Evolutionary conservation across 2,329 filamentous ascomycete genomes (phyloP), one percentile per base, ranked within the genome.

Genomic region (Cryoendolithus antarcticus): DNA sequence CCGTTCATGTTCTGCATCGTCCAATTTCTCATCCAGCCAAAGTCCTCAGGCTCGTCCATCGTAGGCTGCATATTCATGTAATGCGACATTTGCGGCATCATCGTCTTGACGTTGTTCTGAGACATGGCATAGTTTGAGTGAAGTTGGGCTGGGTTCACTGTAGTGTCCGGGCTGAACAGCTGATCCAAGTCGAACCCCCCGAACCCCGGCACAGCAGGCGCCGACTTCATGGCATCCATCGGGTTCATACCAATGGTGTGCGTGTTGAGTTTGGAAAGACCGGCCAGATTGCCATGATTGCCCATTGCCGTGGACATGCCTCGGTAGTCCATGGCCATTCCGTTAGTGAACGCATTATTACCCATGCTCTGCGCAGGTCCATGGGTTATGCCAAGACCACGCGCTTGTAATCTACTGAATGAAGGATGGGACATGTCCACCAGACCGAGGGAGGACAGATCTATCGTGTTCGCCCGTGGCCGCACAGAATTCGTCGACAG

Each of bases 381-480:
- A 19, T 19, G 15, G 15, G 15, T 19, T 19, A 19, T 19, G 13
- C 30, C 39, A 6, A 37, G 50, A 37, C 9, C 51, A 48, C 21
- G 41, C 9, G 52, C 47, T 39, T 54, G 50, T 48, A 57, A 46
- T 7, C 52, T 47, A 31, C 48, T 48, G 21, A 55, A 28, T 28
- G 38, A 40, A 29, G 29, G 30, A 19, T 53, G 50, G 13, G 47
- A 43, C 7, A 41, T 41, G 24, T 56, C 50, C 39, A 56, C 43
- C 13, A 58, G 35, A 4, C 80, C 83, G 59, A 93, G 74, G 30
- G 80, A 75, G 39, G 72, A 70, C 41, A 76, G 74, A 58, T 95
- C 91, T 55, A 98, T 93, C 30, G 91, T 98, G 58, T 96, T 96
- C 39, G 91, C 89, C 52, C 91, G 73, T 13, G 89, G 91, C 48